Evolutionary conservation across 371 early-diverging fungal species (phyloP).

Genomic region (Mucor irregularis): DNA sequence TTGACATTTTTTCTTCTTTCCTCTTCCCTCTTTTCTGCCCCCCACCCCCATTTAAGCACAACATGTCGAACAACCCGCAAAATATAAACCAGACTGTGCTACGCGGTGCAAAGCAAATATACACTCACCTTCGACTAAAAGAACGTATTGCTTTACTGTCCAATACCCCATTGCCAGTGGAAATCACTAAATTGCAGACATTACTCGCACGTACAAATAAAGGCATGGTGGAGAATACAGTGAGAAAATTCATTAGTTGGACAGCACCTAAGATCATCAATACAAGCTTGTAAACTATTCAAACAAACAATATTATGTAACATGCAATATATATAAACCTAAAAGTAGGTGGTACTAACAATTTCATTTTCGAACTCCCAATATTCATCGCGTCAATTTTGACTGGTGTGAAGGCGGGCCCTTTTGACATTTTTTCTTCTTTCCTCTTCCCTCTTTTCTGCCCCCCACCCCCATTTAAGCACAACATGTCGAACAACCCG

Average conservation of each 20-base stretch:
- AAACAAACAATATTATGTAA: no score
- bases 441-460: no score
- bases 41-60: background rate
- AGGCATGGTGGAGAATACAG: slow-evolving; percentile 9
- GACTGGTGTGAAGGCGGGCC: no score
- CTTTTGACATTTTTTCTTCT: no score
- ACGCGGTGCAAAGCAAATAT: slow-evolving; percentile 36
- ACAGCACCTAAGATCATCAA: no score
- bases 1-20: no score
- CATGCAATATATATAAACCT: no score
- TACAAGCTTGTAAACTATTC: no score
- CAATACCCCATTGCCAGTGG: slow-evolving; percentile 1
- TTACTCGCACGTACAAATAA: slow-evolving; percentile 14
- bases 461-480: background rate
- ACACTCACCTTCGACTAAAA: slow-evolving; percentile 33
- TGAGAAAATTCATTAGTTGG: slow-evolving; percentile 3
- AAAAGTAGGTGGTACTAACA: no score
- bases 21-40: no score
- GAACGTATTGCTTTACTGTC: slow-evolving; percentile 16
- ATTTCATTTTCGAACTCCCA: no score
- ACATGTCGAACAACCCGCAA: background rate
- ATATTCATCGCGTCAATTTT: no score
- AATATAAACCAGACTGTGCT: background rate
- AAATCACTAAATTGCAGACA: slow-evolving; percentile 31
- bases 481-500: background rate